phyloP scores from a whole-genome alignment of 371 early-diverging fungal species.

The Neoconidiobolus thromboides region DNA sequence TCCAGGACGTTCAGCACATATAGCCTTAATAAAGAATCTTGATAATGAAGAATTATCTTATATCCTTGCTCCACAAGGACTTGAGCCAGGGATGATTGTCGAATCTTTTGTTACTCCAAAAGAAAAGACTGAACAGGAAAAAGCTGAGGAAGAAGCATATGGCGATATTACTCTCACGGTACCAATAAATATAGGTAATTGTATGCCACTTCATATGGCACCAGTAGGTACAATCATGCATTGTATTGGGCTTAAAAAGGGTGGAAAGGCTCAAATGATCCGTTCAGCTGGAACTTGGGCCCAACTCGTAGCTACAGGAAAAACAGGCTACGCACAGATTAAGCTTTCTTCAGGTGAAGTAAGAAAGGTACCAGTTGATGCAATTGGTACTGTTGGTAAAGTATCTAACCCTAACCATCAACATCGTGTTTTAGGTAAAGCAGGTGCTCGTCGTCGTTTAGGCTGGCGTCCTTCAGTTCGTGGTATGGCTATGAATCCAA shows the following conservation, averaged over 20 bases:
- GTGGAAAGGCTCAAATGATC: slow-evolving; percentile 66
- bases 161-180: slow-evolving; percentile 39
- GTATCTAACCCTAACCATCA: slow-evolving; percentile 85
- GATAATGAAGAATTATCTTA: slow-evolving; percentile 47
- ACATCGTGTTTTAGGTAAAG: slow-evolving; percentile 75
- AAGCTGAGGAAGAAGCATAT: slow-evolving; percentile 7
- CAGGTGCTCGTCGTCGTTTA: slow-evolving; percentile 65
- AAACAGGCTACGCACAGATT: slow-evolving; percentile 69
- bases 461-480: slow-evolving; percentile 92
- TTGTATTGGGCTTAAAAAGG: slow-evolving; percentile 62
- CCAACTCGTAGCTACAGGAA: slow-evolving; percentile 63
- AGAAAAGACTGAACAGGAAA: slow-evolving; percentile 6
- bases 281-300: slow-evolving; percentile 84
- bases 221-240: slow-evolving; percentile 85
- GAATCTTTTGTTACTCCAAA: slow-evolving; percentile 26
- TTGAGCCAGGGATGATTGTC: slow-evolving; percentile 37
- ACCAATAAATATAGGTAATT: slow-evolving; percentile 70
- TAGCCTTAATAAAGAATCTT: slow-evolving; percentile 66
- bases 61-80: slow-evolving; percentile 33
- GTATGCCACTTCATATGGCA: slow-evolving; percentile 72
- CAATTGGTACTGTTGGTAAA: slow-evolving; percentile 82
- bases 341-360: slow-evolving; percentile 78
- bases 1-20: slow-evolving; percentile 84
- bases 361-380: slow-evolving; percentile 69
- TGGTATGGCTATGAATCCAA: slow-evolving; percentile 98